A percentile compares a stretch with the other conserved stretches of the same genome.
Evolutionary conservation across 2,329 filamentous ascomycete species (phyloP).

Genomic region (Pestalotiopsis sp.): DNA sequence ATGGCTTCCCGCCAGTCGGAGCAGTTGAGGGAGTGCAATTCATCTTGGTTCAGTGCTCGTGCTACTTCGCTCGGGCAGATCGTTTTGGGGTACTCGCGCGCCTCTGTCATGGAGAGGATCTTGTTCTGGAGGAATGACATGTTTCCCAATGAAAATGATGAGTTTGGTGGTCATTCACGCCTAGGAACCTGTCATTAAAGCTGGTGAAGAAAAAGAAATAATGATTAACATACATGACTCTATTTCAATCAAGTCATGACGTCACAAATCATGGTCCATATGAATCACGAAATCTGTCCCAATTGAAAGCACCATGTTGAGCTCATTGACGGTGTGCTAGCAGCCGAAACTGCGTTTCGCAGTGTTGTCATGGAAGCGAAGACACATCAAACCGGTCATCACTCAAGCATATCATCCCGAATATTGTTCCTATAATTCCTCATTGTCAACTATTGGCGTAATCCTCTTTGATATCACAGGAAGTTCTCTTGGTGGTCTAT

Average conservation of each 20-base stretch:
- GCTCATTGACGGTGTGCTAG: no score
- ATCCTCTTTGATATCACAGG: neutral
- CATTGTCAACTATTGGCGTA: neutral
- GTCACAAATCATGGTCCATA: no score
- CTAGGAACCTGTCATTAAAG: neutral
- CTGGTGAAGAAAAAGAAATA: neutral
- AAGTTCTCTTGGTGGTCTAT: neutral
- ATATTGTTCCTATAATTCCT: neutral
- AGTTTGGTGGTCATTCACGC: neutral
- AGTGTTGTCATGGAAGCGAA: no score
- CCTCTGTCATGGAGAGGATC: neutral
- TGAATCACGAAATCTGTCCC: no score
- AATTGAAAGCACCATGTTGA: no score
- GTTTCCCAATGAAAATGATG: neutral
- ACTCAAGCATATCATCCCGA: neutral
- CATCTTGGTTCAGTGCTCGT: neutral
- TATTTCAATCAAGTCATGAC: no score
- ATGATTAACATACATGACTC: no score
- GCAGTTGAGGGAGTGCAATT: neutral
- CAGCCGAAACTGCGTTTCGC: no score
- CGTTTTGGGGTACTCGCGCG: slow-evolving; percentile 2
- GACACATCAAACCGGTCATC: neutral
- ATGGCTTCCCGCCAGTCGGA: neutral
- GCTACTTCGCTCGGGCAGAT: slow-evolving; percentile 7
- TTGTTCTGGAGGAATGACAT: neutral